phyloP scores from a whole-genome alignment of 805 yeast genomes.

The Wickerhamomyces chambardii region DNA sequence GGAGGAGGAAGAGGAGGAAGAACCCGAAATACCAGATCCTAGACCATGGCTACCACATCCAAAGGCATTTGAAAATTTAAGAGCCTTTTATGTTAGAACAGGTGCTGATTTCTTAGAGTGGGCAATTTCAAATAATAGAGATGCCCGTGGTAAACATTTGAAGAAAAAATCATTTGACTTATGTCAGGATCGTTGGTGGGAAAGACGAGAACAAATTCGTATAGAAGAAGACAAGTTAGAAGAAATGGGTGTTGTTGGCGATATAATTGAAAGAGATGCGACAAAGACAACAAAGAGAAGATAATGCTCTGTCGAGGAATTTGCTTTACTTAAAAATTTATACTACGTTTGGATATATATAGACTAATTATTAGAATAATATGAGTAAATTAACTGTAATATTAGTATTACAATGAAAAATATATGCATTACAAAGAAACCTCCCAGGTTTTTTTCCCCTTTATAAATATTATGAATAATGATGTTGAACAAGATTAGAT shows the following conservation, averaged over 20 bases:
- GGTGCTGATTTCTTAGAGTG: conserved; percentile 86
- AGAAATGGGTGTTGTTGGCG: conserved; percentile 82
- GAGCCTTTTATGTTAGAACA: conserved; percentile 79
- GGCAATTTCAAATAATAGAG: conserved; percentile 83
- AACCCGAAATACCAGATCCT: conserved; percentile 74
- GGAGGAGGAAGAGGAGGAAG: conserved; percentile 49
- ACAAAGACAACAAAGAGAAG: conserved; percentile 45
- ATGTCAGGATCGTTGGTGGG: conserved; percentile 97
- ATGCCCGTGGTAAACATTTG: conserved; percentile 82
- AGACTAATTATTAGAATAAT: no score
- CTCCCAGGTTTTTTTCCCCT: no score
- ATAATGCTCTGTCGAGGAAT: no score
- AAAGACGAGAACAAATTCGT: conserved; percentile 88
- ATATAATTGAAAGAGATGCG: conserved; percentile 68
- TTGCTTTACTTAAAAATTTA: neutral
- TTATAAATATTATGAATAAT: no score
- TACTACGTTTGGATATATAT: neutral
- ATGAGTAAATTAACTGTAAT: no score
- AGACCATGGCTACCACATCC: conserved; percentile 98
- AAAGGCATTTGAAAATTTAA: conserved; percentile 78
- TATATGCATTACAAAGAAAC: no score
- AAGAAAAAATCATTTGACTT: conserved; percentile 85
- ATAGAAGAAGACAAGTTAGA: conserved; percentile 83
- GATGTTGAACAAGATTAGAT: neutral
- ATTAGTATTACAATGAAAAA: no score